Conservation (phyloP, 2,329 filamentous ascomycete genomes). For the Fusarium sp. region DNA sequence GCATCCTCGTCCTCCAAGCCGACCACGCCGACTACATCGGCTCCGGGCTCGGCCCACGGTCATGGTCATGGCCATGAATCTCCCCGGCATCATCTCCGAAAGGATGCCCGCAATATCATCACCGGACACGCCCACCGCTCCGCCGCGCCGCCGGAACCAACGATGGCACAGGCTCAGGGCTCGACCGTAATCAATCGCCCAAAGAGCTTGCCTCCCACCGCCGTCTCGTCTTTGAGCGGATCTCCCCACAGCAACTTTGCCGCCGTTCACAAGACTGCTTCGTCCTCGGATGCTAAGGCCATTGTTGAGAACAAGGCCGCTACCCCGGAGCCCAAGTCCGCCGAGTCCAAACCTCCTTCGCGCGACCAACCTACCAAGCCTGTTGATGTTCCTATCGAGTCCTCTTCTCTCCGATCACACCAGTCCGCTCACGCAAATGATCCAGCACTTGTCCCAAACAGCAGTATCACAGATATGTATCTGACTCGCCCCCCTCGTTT, state of each 20-base stretch:
- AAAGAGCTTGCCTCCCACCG: constrained; percentile 64
- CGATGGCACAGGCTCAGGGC: constrained; percentile 72
- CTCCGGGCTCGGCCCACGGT: constrained; percentile 47
- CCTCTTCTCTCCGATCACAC: constrained; percentile 57
- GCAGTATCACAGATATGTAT: constrained; percentile 75
- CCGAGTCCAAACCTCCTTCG: constrained; percentile 29
- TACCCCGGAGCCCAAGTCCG: constrained; percentile 18
- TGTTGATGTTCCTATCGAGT: constrained; percentile 68
- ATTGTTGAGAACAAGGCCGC: constrained; percentile 30
- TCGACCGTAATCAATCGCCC: constrained; percentile 65
- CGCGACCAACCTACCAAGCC: constrained; percentile 66
- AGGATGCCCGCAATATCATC: constrained; percentile 64
- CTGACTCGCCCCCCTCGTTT: constrained; percentile 84
- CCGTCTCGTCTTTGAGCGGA: constrained; percentile 65
- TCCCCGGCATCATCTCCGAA: constrained; percentile 52
- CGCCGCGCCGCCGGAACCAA: constrained; percentile 73
- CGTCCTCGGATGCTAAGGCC: constrained; percentile 37
- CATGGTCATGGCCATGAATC: constrained; percentile 47
- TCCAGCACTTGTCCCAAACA: constrained; percentile 64
- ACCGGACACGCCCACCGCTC: constrained; percentile 70
- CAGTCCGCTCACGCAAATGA: constrained; percentile 57
- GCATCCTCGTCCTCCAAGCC: constrained; percentile 57
- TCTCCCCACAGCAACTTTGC: constrained; percentile 61
- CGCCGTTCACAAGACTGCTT: constrained; percentile 45
- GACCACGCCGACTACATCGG: constrained; percentile 52